These are phyloP conservation scores for Candida xiaguanensis DNA, from an alignment of 805 yeast species.

Conservation along the genomic window DNA sequence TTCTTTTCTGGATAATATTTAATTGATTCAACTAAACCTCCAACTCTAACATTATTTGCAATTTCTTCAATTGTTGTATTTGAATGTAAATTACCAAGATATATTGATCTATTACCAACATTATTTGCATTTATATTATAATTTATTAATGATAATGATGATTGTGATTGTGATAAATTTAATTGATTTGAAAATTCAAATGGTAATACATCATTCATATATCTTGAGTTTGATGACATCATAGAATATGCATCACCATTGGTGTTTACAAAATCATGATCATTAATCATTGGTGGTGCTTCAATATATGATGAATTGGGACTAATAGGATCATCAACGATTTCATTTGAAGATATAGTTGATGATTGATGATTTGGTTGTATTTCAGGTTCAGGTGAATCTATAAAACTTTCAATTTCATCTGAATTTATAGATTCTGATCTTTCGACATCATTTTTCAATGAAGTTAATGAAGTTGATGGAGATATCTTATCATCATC, in stretches of 20 bases:
- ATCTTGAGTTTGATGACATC: conserved; percentile 4
- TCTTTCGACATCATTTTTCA: conserved; percentile 5
- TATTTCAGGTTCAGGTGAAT: conserved; percentile 1
- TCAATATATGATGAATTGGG: conserved; percentile 8
- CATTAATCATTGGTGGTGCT: conserved; percentile 1
- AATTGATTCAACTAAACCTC: conserved; percentile 67
- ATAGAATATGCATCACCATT: conserved; percentile 3
- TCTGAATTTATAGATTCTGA: not conserved
- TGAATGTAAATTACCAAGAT: conserved; percentile 63
- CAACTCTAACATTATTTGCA: conserved; percentile 68
- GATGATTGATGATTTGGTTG: not conserved
- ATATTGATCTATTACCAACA: conserved; percentile 62
- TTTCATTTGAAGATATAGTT: not conserved
- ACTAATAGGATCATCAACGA: conserved; percentile 10
- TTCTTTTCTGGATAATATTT: conserved; percentile 49
- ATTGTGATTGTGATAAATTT: conserved; percentile 1
- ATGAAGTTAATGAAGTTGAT: conserved; percentile 2
- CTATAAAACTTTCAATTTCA: conserved; percentile 7
- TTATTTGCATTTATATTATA: conserved; percentile 12
- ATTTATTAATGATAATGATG: conserved; percentile 8
- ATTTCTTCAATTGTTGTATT: conserved; percentile 67
- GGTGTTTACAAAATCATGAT: not conserved
- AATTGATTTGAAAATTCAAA: not conserved
- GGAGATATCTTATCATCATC: conserved; percentile 4
- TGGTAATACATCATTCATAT: conserved; percentile 1